Conservation (phyloP, 2,329 filamentous ascomycete genomes). For the Cladophialophora yegresii region DNA sequence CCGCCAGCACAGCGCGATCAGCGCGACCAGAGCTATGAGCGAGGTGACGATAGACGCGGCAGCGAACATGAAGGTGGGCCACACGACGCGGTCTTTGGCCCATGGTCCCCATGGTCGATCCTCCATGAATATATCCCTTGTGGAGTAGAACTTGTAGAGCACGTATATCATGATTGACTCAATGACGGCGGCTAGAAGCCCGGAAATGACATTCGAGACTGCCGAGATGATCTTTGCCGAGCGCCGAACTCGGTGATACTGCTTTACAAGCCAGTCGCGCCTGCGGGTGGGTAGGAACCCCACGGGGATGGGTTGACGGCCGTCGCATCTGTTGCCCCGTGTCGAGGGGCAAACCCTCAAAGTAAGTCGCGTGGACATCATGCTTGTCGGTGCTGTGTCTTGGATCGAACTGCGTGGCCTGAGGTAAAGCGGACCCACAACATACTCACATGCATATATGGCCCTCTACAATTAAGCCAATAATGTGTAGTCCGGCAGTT, state of each 20-base stretch:
- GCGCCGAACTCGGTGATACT: conserved; percentile 1
- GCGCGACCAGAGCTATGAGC: conserved; percentile 2
- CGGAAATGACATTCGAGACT: conserved; percentile 13
- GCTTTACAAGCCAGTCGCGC: background rate
- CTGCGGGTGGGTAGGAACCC: background rate
- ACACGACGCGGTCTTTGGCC: conserved; percentile 14
- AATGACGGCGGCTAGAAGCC: conserved; percentile 9
- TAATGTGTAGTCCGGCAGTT: too few species aligned
- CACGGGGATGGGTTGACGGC: background rate
- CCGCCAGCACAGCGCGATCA: conserved; percentile 9
- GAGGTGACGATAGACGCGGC: conserved; percentile 16
- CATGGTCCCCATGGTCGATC: conserved; percentile 21
- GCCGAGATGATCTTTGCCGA: conserved; percentile 9
- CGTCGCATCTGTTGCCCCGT: background rate
- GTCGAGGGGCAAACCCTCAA: background rate
- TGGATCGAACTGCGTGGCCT: background rate
- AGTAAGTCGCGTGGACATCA: background rate
- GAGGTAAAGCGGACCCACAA: background rate
- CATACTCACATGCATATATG: too few species aligned
- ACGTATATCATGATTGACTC: conserved; percentile 21
- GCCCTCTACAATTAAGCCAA: too few species aligned
- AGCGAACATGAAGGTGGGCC: conserved; percentile 25
- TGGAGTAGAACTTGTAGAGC: conserved; percentile 24
- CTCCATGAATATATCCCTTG: conserved; percentile 7
- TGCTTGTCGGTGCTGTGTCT: background rate